These are phyloP conservation scores for Penium margaritaceum DNA, from an alignment of 139 green algal genomes.

Conservation along the genomic window DNA sequence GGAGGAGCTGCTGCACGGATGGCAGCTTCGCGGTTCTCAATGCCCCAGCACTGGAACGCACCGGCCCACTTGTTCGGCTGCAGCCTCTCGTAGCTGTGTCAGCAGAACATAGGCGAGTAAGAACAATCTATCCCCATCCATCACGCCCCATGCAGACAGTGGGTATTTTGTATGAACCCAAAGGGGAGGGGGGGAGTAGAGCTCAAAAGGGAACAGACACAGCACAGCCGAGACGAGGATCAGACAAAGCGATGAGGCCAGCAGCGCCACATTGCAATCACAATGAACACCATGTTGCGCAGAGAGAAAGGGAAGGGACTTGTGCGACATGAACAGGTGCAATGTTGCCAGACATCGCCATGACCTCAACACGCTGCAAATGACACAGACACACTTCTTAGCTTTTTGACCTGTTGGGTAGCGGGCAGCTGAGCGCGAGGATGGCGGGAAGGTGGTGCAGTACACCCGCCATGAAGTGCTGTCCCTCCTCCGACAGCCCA, in stretches of 20 bases:
- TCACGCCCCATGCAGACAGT: too few relatives aligned
- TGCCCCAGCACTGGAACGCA: conserved; percentile 53
- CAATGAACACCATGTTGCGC: too few relatives aligned
- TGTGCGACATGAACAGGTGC: too few relatives aligned
- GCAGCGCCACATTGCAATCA: too few relatives aligned
- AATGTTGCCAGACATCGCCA: too few relatives aligned
- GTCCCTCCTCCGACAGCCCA: conserved; percentile 1
- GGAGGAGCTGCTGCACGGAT: conserved; percentile 37
- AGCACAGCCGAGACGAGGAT: neutral
- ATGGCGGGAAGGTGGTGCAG: conserved; percentile 56
- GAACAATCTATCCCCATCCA: too few relatives aligned
- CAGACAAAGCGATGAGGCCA: neutral
- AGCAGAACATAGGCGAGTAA: too few relatives aligned
- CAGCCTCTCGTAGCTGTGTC: conserved; percentile 47
- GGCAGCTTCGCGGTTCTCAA: conserved; percentile 53
- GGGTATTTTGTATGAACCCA: too few relatives aligned
- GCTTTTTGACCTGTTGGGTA: conserved; percentile 34
- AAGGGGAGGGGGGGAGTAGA: too few relatives aligned
- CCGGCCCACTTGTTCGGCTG: conserved; percentile 52
- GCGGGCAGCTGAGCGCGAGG: conserved; percentile 53
- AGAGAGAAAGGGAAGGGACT: too few relatives aligned
- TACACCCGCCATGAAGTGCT: conserved; percentile 56
- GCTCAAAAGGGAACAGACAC: neutral
- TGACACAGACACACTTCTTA: too few relatives aligned
- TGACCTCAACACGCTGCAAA: too few relatives aligned